These are phyloP conservation scores for Zymoseptoria ardabiliae DNA, from an alignment of 2,329 filamentous ascomycete genomes.

Conservation along the genomic window DNA sequence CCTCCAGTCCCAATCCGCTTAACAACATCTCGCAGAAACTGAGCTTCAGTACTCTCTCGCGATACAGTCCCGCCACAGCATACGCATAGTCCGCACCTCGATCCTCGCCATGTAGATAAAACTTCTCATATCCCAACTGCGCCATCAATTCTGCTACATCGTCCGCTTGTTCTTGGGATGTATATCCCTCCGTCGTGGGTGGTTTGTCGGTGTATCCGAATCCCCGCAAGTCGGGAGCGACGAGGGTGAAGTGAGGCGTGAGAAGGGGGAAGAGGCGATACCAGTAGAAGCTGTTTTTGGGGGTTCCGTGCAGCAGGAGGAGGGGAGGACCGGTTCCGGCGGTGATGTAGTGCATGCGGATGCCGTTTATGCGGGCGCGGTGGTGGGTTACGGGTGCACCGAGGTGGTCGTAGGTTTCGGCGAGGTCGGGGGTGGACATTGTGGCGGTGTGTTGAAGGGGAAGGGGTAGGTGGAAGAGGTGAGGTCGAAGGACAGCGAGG, in stretches of 20 bases:
- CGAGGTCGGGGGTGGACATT: slow-evolving; percentile 11
- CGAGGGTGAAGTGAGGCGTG: slow-evolving; percentile 30
- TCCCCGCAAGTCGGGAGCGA: slow-evolving; percentile 32
- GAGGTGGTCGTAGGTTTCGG: slow-evolving; percentile 28
- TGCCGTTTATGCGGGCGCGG: slow-evolving; percentile 28
- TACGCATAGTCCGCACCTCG: slow-evolving; percentile 32
- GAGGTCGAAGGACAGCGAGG: background rate
- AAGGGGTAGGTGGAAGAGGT: background rate
- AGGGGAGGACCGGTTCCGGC: slow-evolving; percentile 25
- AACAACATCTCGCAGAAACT: slow-evolving; percentile 31
- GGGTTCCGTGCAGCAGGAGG: slow-evolving; percentile 28
- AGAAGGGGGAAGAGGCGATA: slow-evolving; percentile 31
- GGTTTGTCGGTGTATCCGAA: slow-evolving; percentile 37
- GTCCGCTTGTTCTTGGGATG: slow-evolving; percentile 30
- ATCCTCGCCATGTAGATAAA: slow-evolving; percentile 31
- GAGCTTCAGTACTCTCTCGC: slow-evolving; percentile 27
- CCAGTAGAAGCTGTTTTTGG: slow-evolving; percentile 33
- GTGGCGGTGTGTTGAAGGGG: background rate
- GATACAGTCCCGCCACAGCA: slow-evolving; percentile 27
- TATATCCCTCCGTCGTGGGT: slow-evolving; percentile 33
- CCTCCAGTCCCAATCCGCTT: slow-evolving; percentile 27
- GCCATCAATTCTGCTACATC: slow-evolving; percentile 32
- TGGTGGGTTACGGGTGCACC: slow-evolving; percentile 24
- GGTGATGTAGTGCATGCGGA: slow-evolving; percentile 30
- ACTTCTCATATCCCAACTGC: slow-evolving; percentile 28